These are phyloP conservation scores for Cytidiella melzeri DNA, from an alignment of 768 basidiomycete genomes.

Conservation along the genomic window DNA sequence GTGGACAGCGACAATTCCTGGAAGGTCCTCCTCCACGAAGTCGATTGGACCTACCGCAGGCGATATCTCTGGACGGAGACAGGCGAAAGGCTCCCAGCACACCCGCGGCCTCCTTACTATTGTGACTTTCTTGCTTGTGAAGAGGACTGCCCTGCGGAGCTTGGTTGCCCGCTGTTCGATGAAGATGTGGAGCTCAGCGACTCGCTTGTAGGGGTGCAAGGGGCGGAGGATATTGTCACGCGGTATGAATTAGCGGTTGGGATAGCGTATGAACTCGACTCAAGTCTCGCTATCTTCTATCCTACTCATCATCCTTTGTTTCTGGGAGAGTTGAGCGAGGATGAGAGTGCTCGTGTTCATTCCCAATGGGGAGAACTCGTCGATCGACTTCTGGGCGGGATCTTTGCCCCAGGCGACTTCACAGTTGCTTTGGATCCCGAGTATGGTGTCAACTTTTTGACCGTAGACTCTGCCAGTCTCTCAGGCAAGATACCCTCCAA, in stretches of 20 bases:
- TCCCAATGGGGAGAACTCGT: slow-evolving; percentile 38
- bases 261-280: slow-evolving; percentile 10
- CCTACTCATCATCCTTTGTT: slow-evolving; percentile 2
- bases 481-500: slow-evolving; percentile 5
- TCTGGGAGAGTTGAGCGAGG: slow-evolving; percentile 26
- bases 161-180: background rate
- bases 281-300: slow-evolving; percentile 1
- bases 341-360: slow-evolving; percentile 28
- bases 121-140: background rate
- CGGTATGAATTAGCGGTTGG: slow-evolving; percentile 21
- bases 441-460: slow-evolving; percentile 16
- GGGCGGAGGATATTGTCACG: slow-evolving; percentile 16
- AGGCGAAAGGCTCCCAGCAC: slow-evolving; percentile 6
- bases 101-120: slow-evolving; percentile 11
- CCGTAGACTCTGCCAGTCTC: slow-evolving; percentile 14
- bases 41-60: slow-evolving; percentile 9
- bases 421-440: slow-evolving; percentile 7
- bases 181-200: slow-evolving; percentile 17
- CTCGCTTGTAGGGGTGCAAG: slow-evolving; percentile 19
- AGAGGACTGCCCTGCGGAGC: background rate
- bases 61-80: slow-evolving; percentile 10
- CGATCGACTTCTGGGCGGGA: slow-evolving; percentile 33
- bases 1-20: slow-evolving; percentile 4
- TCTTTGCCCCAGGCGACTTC: slow-evolving; percentile 14
- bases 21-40: slow-evolving; percentile 2